phyloP scores from a whole-genome alignment of 73 alveolate genomes.

The Breviolum minutum region DNA sequence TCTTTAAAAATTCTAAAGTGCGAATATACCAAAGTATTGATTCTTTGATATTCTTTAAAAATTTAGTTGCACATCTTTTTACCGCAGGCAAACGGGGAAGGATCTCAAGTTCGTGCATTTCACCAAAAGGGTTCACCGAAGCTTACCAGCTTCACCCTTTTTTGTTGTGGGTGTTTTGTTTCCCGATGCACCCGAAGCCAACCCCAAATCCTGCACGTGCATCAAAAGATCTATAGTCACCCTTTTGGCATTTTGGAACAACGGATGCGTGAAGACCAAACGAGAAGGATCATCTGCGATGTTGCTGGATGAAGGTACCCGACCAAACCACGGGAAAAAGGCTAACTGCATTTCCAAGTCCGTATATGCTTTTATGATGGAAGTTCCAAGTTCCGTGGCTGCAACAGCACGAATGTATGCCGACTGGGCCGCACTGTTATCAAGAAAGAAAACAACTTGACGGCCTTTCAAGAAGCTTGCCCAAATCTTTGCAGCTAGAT shows the following conservation, averaged over 20 bases:
- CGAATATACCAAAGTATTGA: no score
- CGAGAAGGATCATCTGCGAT: not conserved
- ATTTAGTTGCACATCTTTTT: no score
- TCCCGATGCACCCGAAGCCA: not conserved
- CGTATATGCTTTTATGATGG: not conserved
- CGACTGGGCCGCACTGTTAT: not conserved
- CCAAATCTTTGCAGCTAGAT: not conserved
- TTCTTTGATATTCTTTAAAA: no score
- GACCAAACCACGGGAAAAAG: not conserved
- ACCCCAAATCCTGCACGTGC: not conserved
- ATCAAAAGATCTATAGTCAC: not conserved
- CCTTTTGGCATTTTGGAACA: not conserved
- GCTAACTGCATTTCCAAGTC: not conserved
- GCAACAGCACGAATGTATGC: not conserved
- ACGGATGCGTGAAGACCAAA: not conserved
- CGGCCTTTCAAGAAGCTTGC: not conserved
- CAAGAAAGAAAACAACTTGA: not conserved
- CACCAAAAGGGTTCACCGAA: no score
- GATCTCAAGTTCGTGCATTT: no score
- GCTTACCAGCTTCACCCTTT: no score
- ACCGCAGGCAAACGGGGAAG: no score
- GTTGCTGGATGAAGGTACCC: constrained; percentile 3
- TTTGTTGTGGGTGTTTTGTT: no score
- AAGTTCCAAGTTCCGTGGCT: not conserved
- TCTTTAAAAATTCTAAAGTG: no score